These are phyloP conservation scores for Tulasnella sp. DNA, from an alignment of 768 basidiomycete genomes.

Conservation along the genomic window DNA sequence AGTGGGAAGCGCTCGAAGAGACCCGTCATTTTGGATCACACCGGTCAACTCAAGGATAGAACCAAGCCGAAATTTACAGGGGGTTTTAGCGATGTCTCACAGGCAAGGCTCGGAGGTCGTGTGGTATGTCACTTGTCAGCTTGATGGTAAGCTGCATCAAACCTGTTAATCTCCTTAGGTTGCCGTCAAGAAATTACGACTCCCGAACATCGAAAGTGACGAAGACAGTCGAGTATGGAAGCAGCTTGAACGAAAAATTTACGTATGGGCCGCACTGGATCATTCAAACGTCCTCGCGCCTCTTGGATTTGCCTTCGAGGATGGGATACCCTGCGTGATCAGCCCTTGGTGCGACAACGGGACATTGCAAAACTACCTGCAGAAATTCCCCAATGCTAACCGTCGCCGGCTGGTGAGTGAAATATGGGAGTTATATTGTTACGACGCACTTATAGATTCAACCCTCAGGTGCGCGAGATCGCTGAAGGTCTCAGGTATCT, in stretches of 20 bases:
- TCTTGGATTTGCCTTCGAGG: not conserved
- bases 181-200: no score
- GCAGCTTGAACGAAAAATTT: not conserved
- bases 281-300: not conserved
- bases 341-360: conserved; percentile 58
- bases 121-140: no score
- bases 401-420: conserved; percentile 45
- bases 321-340: conserved; percentile 45
- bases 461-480: not conserved
- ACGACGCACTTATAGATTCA: not conserved
- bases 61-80: no score
- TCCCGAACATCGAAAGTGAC: no score
- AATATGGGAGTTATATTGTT: not conserved
- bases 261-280: not conserved
- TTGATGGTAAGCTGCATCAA: no score
- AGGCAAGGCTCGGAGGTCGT: no score
- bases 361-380: conserved; percentile 49
- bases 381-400: conserved; percentile 44
- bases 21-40: no score
- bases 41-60: no score
- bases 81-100: no score
- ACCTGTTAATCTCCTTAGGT: no score
- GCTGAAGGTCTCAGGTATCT: no score
- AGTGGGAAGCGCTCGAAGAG: no score
- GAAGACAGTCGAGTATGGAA: not conserved